Conservation (phyloP, 176 grass and related monocot species). For the Musa schizocarpa region DNA sequence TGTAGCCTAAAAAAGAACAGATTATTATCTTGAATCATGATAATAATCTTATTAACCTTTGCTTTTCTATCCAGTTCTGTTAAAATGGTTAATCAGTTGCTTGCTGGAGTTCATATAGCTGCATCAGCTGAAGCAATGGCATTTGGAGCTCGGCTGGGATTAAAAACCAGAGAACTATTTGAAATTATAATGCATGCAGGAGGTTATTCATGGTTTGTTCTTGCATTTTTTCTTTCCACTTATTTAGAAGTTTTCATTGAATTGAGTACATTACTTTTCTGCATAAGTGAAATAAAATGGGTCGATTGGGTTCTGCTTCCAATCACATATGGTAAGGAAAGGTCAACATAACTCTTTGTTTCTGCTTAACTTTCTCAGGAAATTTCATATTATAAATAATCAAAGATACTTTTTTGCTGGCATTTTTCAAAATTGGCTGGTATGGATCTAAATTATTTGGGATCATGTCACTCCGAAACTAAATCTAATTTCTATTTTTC, state of each 20-base stretch:
- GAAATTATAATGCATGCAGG: constrained; percentile 80
- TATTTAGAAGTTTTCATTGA: constrained; percentile 8
- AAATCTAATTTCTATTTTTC: no score
- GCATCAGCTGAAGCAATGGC: constrained; percentile 92
- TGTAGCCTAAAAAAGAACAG: not conserved
- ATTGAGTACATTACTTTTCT: not conserved
- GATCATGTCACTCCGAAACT: no score
- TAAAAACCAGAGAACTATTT: constrained; percentile 65
- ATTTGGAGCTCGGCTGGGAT: constrained; percentile 68
- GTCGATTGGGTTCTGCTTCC: no score
- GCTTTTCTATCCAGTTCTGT: constrained; percentile 62
- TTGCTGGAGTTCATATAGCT: constrained; percentile 95
- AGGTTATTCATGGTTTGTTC: constrained; percentile 82
- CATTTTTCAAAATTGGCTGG: no score
- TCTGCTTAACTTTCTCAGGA: no score
- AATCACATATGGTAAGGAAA: no score
- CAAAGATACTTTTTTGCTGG: no score
- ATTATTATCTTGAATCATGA: not conserved
- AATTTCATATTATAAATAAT: no score
- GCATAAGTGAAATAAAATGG: not conserved
- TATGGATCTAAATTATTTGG: no score
- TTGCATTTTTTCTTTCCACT: constrained; percentile 5
- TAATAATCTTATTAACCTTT: constrained; percentile 9
- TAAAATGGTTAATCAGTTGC: constrained; percentile 98
- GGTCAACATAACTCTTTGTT: no score